These are phyloP conservation scores for Neostapfia colusana DNA, from an alignment of 176 grass and related monocot genomes.

Conservation along the genomic window DNA sequence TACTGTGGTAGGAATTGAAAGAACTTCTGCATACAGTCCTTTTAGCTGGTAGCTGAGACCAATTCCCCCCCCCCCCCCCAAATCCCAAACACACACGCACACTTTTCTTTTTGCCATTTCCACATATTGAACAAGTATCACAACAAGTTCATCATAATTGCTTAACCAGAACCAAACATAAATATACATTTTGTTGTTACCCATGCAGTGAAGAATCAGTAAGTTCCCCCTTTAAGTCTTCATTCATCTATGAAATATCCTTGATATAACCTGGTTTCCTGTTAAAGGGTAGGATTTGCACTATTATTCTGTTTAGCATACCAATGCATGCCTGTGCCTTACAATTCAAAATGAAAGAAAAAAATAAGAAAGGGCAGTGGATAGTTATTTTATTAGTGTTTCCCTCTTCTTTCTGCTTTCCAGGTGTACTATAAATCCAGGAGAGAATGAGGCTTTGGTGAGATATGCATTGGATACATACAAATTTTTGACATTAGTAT, in stretches of 20 bases:
- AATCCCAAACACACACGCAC: too few relatives aligned
- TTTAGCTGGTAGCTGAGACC: conserved; percentile 14
- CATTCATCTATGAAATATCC: neutral
- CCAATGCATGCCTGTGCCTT: neutral
- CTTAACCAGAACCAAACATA: conserved; percentile 11
- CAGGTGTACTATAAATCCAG: conserved; percentile 98
- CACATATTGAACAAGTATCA: neutral
- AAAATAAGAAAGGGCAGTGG: neutral
- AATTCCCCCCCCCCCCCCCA: neutral
- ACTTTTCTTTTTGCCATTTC: neutral
- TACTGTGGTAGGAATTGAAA: neutral
- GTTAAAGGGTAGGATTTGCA: conserved; percentile 12
- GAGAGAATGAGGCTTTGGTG: conserved; percentile 91
- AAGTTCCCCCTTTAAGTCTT: conserved; percentile 6
- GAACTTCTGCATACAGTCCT: neutral
- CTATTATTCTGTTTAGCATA: conserved; percentile 2
- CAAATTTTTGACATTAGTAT: conserved; percentile 67
- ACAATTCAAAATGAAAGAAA: neutral
- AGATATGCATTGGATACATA: conserved; percentile 91
- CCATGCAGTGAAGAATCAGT: neutral
- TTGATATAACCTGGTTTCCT: conserved; percentile 1
- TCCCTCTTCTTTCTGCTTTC: conserved; percentile 25
- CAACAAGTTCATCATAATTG: neutral
- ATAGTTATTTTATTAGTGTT: neutral
- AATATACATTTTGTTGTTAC: conserved; percentile 16